A percentile compares a stretch with the other conserved stretches of the same genome.
phyloP scores from a whole-genome alignment of 1,284 basidiomycete genomes.

The Sanguinoderma infundibulare region DNA sequence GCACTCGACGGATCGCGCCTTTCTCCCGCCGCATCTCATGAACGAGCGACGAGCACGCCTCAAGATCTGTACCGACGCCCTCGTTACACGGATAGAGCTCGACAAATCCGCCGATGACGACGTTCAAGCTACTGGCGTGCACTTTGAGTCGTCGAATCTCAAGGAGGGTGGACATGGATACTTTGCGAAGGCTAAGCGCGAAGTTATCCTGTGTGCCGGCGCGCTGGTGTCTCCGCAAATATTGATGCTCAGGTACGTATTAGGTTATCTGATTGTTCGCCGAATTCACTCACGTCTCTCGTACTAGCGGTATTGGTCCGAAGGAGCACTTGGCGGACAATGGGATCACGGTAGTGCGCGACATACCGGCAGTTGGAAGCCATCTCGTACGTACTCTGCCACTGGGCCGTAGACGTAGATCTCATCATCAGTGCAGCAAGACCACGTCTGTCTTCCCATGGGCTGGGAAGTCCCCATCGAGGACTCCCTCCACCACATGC shows the following conservation, averaged over 20 bases:
- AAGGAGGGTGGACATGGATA: constrained; percentile 6
- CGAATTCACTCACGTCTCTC: not conserved
- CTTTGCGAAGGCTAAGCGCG: constrained; percentile 29
- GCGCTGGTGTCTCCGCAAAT: constrained; percentile 39
- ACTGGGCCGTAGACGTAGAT: not conserved
- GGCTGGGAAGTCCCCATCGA: constrained; percentile 28
- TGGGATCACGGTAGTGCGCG: constrained; percentile 31
- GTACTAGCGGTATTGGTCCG: constrained; percentile 35
- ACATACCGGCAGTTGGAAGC: constrained; percentile 39
- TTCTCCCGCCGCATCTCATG: constrained; percentile 31
- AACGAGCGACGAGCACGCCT: constrained; percentile 21
- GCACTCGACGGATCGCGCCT: constrained; percentile 33
- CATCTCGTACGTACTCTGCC: constrained; percentile 25
- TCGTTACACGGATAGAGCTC: constrained; percentile 27
- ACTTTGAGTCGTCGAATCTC: constrained; percentile 14
- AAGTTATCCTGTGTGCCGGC: constrained; percentile 39
- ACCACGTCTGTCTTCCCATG: constrained; percentile 11
- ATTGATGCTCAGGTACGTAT: constrained; percentile 37
- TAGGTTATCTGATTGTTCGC: not conserved
- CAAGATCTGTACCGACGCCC: constrained; percentile 33
- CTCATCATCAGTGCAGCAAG: constrained; percentile 30
- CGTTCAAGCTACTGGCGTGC: constrained; percentile 15
- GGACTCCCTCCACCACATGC: constrained; percentile 31
- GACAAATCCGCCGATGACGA: not conserved
- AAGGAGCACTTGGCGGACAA: constrained; percentile 32